Conservation (phyloP, 148 eudicot species). For the Dysphania ambrosioides region DNA sequence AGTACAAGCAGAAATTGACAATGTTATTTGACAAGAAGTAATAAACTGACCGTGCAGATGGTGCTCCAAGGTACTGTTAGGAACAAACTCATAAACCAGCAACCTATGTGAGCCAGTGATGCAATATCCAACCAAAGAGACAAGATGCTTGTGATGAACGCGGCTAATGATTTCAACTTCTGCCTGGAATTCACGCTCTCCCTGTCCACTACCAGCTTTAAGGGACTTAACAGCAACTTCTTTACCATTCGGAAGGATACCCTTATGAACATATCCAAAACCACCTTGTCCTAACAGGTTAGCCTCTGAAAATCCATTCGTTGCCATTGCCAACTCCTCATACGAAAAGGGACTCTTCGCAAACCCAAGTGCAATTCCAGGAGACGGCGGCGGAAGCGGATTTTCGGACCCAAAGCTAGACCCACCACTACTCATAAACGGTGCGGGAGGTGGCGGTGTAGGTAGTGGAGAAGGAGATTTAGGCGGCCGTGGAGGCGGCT, state of each 20-base stretch:
- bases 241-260: conserved; percentile 91
- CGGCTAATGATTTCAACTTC: conserved; percentile 97
- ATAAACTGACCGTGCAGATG: conserved; percentile 45
- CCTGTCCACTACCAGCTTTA: conserved; percentile 94
- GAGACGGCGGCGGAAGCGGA: conserved; percentile 70
- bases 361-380: conserved; percentile 68
- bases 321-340: conserved; percentile 88
- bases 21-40: neutral
- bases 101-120: conserved; percentile 73
- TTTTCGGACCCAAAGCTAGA: conserved; percentile 66
- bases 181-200: conserved; percentile 93
- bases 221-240: conserved; percentile 91
- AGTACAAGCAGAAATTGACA: neutral
- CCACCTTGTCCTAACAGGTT: conserved; percentile 97
- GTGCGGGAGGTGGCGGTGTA: conserved; percentile 41
- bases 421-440: conserved; percentile 65
- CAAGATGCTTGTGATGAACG: conserved; percentile 98
- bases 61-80: conserved; percentile 75
- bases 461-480: conserved; percentile 41
- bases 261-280: conserved; percentile 90
- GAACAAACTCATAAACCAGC: conserved; percentile 94
- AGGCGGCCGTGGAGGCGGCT: conserved; percentile 57
- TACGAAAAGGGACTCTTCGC: conserved; percentile 76
- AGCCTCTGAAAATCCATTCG: conserved; percentile 74
- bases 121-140: conserved; percentile 96